Evolutionary conservation across 345 rosid genomes (phyloP), one percentile per base, ranked within the genome.

Genomic region (Hibiscus syriacus): DNA sequence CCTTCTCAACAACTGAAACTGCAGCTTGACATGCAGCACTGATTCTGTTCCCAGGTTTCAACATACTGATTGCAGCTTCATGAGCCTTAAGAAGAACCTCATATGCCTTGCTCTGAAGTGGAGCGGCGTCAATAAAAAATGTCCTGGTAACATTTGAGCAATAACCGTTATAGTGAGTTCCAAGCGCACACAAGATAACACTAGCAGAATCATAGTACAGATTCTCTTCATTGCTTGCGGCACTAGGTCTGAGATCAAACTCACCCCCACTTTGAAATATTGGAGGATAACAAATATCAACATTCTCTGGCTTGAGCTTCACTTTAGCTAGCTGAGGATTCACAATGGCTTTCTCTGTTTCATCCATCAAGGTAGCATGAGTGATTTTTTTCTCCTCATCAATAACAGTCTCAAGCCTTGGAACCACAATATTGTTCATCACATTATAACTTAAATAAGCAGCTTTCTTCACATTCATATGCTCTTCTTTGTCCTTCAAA

Each of bases 211-310:
- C 98, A 80, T 90, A 90, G 72, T 87, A 83, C 38, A 93, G 85
- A 52, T 77, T 57, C 27, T 90, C 92, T 48, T 90, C 94, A 46
- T 87, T 89, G 83, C 98, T 90, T 19, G 89, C 82, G 23, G 98
- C 98, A 73, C 94, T 90, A 25, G 98, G 97, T 68, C 80, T 90
- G 69, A 93, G 91, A 83, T 93, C 97, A 82, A 89, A 93, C 54
- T 81, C 73, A 17, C 90, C 97, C 65, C 98, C 98, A 71, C 97
- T 93, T 75, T 93, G 98, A 73, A 93, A 90, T 60, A 93, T 86
- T 0, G 98, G 97, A 61, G 96, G 98, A 68, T 93, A 93, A 72
- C 98, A 93, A 46, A 90, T 93, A 70, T 93, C 98, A 50, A 93
- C 92, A 70, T 91, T 93, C 72, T 87, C 96, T 39, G 94, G 83